Evolutionary conservation across 163 green algal genomes (phyloP).

Genomic region (Scenedesmus sp.): DNA sequence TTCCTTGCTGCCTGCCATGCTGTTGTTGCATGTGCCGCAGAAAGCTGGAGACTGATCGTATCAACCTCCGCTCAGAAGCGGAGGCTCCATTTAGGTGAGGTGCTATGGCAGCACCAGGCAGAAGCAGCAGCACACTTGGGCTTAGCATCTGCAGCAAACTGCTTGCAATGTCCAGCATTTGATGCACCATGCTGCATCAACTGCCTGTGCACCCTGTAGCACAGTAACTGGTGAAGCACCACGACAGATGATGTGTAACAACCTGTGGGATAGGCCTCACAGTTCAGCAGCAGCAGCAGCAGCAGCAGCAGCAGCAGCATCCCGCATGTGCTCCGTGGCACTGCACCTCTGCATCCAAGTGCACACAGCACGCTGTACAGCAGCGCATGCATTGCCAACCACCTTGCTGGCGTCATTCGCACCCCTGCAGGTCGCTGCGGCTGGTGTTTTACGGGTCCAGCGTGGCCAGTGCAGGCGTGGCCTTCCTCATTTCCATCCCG

Average conservation of each 20-base stretch:
- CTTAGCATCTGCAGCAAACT: background rate
- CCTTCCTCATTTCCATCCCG: constrained; percentile 64
- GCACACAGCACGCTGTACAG: too few species aligned
- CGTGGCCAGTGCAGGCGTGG: constrained; percentile 63
- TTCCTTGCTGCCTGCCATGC: background rate
- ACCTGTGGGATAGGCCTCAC: background rate
- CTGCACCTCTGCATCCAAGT: background rate
- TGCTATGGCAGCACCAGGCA: background rate
- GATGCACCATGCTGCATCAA: background rate
- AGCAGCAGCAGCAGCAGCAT: too few species aligned
- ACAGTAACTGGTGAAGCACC: background rate
- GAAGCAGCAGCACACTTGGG: background rate
- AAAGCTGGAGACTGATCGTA: constrained; percentile 32
- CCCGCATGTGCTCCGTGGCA: too few species aligned
- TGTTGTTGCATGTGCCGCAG: background rate
- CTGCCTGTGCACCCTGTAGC: background rate
- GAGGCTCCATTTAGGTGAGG: constrained; percentile 47
- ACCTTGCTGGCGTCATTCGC: background rate
- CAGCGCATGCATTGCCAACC: background rate
- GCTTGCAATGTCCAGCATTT: background rate
- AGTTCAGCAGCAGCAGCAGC: background rate
- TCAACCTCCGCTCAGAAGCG: constrained; percentile 48
- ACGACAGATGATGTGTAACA: too few species aligned
- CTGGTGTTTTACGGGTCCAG: constrained; percentile 84
- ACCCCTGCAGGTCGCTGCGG: constrained; percentile 64